Evolutionary conservation across 768 basidiomycete species (phyloP).

Genomic region (Naganishia antarctica): DNA sequence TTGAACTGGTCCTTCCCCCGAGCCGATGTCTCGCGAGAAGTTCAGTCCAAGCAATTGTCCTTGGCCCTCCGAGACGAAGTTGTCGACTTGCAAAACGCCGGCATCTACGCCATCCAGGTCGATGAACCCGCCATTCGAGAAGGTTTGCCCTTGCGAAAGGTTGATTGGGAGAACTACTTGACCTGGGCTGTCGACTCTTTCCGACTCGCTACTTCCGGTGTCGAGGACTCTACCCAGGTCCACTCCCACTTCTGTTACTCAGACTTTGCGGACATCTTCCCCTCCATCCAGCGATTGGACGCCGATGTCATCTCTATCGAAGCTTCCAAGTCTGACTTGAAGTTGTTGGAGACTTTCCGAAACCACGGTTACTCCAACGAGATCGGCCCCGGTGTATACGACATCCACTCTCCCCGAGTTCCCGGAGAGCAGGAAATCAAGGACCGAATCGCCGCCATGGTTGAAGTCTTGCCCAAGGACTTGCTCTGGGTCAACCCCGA

Average conservation of each 20-base stretch:
- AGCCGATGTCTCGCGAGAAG: slow-evolving; percentile 89
- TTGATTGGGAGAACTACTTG: slow-evolving; percentile 95
- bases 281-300: slow-evolving; percentile 90
- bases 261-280: slow-evolving; percentile 98
- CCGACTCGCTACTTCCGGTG: slow-evolving; percentile 94
- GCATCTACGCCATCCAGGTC: slow-evolving; percentile 96
- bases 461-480: slow-evolving; percentile 70
- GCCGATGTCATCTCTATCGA: slow-evolving; percentile 99
- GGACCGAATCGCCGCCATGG: slow-evolving; percentile 80
- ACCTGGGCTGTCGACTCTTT: slow-evolving; percentile 99
- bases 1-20: slow-evolving; percentile 99
- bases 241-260: slow-evolving; percentile 79
- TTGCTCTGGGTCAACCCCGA: slow-evolving; percentile 93
- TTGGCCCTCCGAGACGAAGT: slow-evolving; percentile 98
- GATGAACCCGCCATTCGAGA: slow-evolving; percentile 99
- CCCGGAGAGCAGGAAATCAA: slow-evolving; percentile 88
- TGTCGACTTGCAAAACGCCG: slow-evolving; percentile 89
- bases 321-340: slow-evolving; percentile 97
- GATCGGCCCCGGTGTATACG: slow-evolving; percentile 97
- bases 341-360: slow-evolving; percentile 91
- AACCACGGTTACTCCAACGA: slow-evolving; percentile 91
- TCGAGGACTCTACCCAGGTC: slow-evolving; percentile 84
- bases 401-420: slow-evolving; percentile 99
- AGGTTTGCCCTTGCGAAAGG: slow-evolving; percentile 91
- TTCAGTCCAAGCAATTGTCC: slow-evolving; percentile 97